A percentile compares a stretch with the other conserved stretches of the same genome.
These are phyloP conservation scores for Suillus alpinus DNA, from an alignment of 768 basidiomycete genomes.

Conservation along the genomic window DNA sequence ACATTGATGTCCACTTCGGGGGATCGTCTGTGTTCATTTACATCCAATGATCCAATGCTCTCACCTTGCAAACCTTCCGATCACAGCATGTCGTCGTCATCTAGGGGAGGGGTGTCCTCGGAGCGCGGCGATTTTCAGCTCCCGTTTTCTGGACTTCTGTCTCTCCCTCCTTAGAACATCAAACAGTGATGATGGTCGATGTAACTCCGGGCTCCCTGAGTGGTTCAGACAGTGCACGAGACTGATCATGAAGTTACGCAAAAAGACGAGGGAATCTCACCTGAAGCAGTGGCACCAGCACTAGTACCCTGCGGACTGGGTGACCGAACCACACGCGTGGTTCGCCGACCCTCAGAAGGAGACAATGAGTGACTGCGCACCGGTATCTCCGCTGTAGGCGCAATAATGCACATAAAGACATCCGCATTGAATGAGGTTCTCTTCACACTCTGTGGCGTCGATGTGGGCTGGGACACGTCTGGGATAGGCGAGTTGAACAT, in stretches of 20 bases:
- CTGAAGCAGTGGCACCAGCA: not conserved
- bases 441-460: not conserved
- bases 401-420: not conserved
- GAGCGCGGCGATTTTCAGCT: not conserved
- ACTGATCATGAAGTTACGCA: not conserved
- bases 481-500: constrained; percentile 1
- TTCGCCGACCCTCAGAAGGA: constrained; percentile 1
- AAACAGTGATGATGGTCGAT: not conserved
- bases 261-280: not conserved
- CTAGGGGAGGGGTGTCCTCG: not conserved
- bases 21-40: not conserved
- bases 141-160: not conserved
- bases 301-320: not conserved
- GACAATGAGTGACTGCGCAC: not conserved
- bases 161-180: not conserved
- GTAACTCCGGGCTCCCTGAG: not conserved
- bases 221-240: not conserved
- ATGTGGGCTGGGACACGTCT: not conserved
- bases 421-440: not conserved
- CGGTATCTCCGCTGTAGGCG: not conserved
- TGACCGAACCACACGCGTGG: not conserved
- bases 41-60: not conserved
- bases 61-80: not conserved
- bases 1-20: not conserved
- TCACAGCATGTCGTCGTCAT: not conserved